Conservation (phyloP, 352 stramenopile species). For the Thalassiosira ordinaria region DNA sequence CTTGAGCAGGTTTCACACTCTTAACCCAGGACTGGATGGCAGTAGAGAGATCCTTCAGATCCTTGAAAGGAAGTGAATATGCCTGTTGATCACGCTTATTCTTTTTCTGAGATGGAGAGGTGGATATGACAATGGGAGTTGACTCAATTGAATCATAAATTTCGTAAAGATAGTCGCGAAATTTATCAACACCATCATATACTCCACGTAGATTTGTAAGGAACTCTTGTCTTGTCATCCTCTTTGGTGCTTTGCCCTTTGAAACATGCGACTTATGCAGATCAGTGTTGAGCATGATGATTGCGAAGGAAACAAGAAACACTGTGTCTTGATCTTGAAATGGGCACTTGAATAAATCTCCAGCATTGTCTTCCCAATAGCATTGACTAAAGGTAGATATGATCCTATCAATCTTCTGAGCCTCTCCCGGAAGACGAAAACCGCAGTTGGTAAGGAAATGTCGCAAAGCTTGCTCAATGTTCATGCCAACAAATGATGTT, state of each 20-base stretch:
- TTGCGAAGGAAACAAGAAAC: slow-evolving; percentile 93
- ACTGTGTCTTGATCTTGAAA: slow-evolving; percentile 89
- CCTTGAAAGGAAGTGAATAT: slow-evolving; percentile 49
- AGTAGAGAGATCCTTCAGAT: slow-evolving; percentile 47
- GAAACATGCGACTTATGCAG: slow-evolving; percentile 89
- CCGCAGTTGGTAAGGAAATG: slow-evolving; percentile 97
- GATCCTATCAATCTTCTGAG: slow-evolving; percentile 98
- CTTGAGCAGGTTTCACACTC: slow-evolving; percentile 62
- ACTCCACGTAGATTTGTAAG: slow-evolving; percentile 96
- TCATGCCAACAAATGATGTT: slow-evolving; percentile 97
- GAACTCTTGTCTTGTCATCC: slow-evolving; percentile 97
- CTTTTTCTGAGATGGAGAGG: slow-evolving; percentile 81
- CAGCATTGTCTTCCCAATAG: slow-evolving; percentile 96
- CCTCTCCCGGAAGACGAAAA: slow-evolving; percentile 96
- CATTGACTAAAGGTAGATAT: slow-evolving; percentile 97
- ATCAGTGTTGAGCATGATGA: slow-evolving; percentile 99
- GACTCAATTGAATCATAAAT: slow-evolving; percentile 96
- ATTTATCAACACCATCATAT: slow-evolving; percentile 91
- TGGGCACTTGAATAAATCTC: slow-evolving; percentile 77
- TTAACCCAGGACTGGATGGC: slow-evolving; percentile 58
- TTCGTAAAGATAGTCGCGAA: slow-evolving; percentile 90
- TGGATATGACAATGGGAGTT: slow-evolving; percentile 91
- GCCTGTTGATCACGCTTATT: slow-evolving; percentile 21
- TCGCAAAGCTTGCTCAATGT: slow-evolving; percentile 94
- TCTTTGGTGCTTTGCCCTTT: slow-evolving; percentile 90